Base-by-base conservation (phyloP, 2,329 filamentous ascomycete genomes). In the Botrytis fabae region DNA sequence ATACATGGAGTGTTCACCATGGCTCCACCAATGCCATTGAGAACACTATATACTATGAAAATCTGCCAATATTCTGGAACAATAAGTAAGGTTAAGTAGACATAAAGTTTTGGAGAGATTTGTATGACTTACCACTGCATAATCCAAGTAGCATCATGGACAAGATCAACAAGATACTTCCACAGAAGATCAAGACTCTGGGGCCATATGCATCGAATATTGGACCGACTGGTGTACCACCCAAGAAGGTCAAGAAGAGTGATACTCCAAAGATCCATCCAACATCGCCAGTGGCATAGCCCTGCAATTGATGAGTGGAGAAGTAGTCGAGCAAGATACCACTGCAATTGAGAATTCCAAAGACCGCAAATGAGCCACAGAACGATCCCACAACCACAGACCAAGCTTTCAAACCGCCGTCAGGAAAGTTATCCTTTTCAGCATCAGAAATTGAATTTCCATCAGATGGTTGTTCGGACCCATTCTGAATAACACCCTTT, bases 161-260 rank as follows among this genome's bases (percentile, higher is more conserved):
- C 22, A 74, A 69, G 10, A 80, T 44, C 22, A 81, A 68, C 14
- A 80, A 76, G 38, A 80, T 73, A 42, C 78, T 79, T 38, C 80
- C 80, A 68, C 73, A 72, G 28, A 79, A 74, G n/a, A 81, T 77
- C 63, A 81, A 71, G 3, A 40, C 71, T 74, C 86, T 83, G 0
- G 91, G 90, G 0, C 91, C 91, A 76, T 90, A 86, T 46, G 86
- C 85, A 78, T 93, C 91, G 76, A 93, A 93, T 48, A 92, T 83
- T 0, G 91, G 90, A n/a, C 91, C 91, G 69, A 92, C 87, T 76
- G 91, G 89, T 7, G 92, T 85, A 44, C 91, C 90, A 71, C 89
- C 88, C 80, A 92, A 90, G 81, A 92, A 93, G n/a, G 88, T 85
- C 63, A 92, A 82, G 79, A 92, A 92, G 48, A 89, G 84, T 75